Evolutionary conservation across 306 rosid species (phyloP).

Genomic region (Cicer cuneatum): DNA sequence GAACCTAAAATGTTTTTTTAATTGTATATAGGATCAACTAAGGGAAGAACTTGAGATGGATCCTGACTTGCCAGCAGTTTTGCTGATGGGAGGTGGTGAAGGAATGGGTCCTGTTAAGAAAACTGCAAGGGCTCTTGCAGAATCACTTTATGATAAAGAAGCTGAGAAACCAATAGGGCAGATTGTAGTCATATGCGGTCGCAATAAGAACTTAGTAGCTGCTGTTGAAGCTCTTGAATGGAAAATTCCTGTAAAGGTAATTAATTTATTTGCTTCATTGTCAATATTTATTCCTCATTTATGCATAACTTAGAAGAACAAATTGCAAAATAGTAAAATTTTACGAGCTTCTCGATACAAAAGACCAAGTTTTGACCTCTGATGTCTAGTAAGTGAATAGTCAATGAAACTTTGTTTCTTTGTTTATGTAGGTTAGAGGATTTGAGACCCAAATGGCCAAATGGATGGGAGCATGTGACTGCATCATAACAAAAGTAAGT

Average conservation of each 20-base stretch:
- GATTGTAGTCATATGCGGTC: slow-evolving; percentile 80
- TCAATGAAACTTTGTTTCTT: slow-evolving; percentile 35
- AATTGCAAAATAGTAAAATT: too few relatives aligned
- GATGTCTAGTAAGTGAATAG: not conserved
- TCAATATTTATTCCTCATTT: too few relatives aligned
- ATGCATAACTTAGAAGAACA: not conserved
- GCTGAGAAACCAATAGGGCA: slow-evolving; percentile 80
- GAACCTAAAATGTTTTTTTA: slow-evolving; percentile 24
- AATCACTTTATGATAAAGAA: slow-evolving; percentile 70
- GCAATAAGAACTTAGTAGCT: slow-evolving; percentile 69
- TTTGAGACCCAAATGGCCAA: slow-evolving; percentile 89
- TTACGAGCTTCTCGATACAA: too few relatives aligned
- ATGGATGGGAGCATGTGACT: slow-evolving; percentile 99
- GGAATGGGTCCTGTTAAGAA: slow-evolving; percentile 99
- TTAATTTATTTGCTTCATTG: slow-evolving; percentile 23
- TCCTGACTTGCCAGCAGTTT: slow-evolving; percentile 81
- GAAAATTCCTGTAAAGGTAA: slow-evolving; percentile 89
- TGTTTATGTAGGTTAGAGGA: slow-evolving; percentile 73
- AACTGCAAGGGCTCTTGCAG: slow-evolving; percentile 91
- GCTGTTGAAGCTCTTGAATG: slow-evolving; percentile 70
- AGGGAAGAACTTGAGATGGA: slow-evolving; percentile 91
- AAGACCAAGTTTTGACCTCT: too few relatives aligned
- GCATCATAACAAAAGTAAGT: slow-evolving; percentile 94
- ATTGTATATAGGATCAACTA: slow-evolving; percentile 62
- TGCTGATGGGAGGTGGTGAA: slow-evolving; percentile 99